Evolutionary conservation across 2,329 filamentous ascomycete genomes (phyloP).

Genomic region (Calonectria leucothoes): DNA sequence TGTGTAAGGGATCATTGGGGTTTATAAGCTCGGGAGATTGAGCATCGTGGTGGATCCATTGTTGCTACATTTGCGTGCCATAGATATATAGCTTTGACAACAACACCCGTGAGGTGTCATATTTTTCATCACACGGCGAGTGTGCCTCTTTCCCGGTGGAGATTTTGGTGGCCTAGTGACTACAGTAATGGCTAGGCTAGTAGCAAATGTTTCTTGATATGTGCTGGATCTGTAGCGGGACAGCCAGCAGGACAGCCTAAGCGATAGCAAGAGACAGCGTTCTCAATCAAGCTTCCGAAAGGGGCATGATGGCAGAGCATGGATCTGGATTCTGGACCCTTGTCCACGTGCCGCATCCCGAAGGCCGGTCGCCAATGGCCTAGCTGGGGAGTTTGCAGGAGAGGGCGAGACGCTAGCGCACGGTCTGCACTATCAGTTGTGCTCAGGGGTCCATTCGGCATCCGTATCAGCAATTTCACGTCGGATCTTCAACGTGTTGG

Average conservation of each 20-base stretch:
- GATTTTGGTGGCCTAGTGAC: background rate
- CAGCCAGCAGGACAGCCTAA: background rate
- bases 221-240: background rate
- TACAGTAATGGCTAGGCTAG: background rate
- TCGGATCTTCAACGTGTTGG: background rate
- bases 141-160: background rate
- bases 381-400: background rate
- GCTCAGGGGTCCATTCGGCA: background rate
- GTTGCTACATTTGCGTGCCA: background rate
- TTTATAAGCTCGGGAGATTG: background rate
- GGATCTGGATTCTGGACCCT: background rate
- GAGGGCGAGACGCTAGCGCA: background rate
- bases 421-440: background rate
- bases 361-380: background rate
- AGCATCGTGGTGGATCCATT: background rate
- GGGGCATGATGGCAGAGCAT: conserved; percentile 14
- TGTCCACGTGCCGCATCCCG: background rate
- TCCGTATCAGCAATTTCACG: background rate
- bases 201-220: background rate
- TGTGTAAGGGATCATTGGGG: background rate
- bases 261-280: background rate
- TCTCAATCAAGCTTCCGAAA: conserved; percentile 29
- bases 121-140: conserved; percentile 3
- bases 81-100: background rate
- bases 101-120: background rate